A percentile compares a stretch with the other conserved stretches of the same genome.
phyloP scores from a whole-genome alignment of 345 rosid genomes.

The Fremontodendron californicum region DNA sequence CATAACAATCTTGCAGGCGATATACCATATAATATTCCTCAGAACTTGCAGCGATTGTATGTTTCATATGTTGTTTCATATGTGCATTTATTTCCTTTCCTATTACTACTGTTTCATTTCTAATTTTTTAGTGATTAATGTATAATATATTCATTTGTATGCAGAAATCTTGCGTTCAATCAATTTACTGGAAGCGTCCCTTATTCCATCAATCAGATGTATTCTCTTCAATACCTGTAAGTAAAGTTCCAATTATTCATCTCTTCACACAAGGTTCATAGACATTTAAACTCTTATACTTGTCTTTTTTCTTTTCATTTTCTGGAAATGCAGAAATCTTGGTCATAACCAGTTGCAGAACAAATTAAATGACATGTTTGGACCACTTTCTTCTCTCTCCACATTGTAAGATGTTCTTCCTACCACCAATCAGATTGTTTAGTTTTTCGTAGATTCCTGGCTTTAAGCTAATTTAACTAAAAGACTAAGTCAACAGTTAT shows the following conservation, averaged over 20 bases:
- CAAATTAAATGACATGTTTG: conserved; percentile 55
- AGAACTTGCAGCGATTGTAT: conserved; percentile 61
- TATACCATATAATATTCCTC: conserved; percentile 66
- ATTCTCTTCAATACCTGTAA: conserved; percentile 75
- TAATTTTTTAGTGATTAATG: conserved; percentile 4
- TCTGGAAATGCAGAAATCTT: conserved; percentile 55
- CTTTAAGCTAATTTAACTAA: conserved; percentile 14
- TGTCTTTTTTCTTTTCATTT: conserved; percentile 2
- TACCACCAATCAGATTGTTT: background rate
- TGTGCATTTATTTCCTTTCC: background rate
- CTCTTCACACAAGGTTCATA: conserved; percentile 12
- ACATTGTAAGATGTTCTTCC: conserved; percentile 59
- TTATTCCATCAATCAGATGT: conserved; percentile 50
- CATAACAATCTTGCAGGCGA: conserved; percentile 59
- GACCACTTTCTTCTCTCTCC: conserved; percentile 65
- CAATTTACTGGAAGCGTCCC: conserved; percentile 56
- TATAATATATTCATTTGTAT: conserved; percentile 12
- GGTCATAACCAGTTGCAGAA: conserved; percentile 77
- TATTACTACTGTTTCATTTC: background rate
- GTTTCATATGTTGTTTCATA: conserved; percentile 27
- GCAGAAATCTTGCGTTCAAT: conserved; percentile 85
- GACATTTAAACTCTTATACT: conserved; percentile 4
- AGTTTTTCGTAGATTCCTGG: background rate
- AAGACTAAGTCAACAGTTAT: conserved; percentile 4
- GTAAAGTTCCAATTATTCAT: conserved; percentile 31